Conservation (phyloP, 2,329 filamentous ascomycete species). For the Cercospora zeae-maydis region DNA sequence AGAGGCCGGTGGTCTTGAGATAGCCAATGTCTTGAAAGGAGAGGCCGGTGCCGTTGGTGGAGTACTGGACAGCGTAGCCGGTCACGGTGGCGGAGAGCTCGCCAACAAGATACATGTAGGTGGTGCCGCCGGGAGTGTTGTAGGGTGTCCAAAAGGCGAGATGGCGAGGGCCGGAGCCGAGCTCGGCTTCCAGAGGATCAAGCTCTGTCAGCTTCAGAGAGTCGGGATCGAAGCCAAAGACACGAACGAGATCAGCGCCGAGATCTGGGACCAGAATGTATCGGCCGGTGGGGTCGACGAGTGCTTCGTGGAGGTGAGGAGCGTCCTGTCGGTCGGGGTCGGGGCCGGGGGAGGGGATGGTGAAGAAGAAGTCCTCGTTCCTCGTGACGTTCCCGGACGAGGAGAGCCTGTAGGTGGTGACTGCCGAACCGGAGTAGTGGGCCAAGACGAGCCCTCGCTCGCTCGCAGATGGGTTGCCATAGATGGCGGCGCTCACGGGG, state of each 20-base stretch:
- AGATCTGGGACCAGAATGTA: conserved; percentile 40
- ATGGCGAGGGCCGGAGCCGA: conserved; percentile 39
- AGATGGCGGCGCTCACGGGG: conserved; percentile 43
- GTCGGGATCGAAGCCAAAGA: conserved; percentile 32
- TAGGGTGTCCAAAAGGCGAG: conserved; percentile 37
- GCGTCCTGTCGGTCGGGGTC: conserved; percentile 35
- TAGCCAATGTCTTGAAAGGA: conserved; percentile 44
- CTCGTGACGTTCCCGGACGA: conserved; percentile 43
- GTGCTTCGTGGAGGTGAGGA: conserved; percentile 38
- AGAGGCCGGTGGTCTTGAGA: conserved; percentile 48
- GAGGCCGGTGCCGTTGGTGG: conserved; percentile 42
- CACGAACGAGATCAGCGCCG: conserved; percentile 38
- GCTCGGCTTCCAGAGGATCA: conserved; percentile 26
- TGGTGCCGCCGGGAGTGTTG: conserved; percentile 27
- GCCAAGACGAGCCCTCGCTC: conserved; percentile 41
- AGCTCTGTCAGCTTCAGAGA: conserved; percentile 29
- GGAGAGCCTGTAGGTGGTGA: conserved; percentile 50
- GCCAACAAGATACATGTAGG: conserved; percentile 43
- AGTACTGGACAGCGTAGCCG: conserved; percentile 48
- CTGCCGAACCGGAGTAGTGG: conserved; percentile 41
- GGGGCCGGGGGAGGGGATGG: conserved; percentile 30
- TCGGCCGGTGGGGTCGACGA: conserved; percentile 39
- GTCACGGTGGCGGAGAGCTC: conserved; percentile 52
- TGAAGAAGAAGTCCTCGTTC: conserved; percentile 33
- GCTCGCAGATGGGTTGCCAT: conserved; percentile 36